Conservation (phyloP, 2,329 filamentous ascomycete genomes). For the Penicillium digitatum region DNA sequence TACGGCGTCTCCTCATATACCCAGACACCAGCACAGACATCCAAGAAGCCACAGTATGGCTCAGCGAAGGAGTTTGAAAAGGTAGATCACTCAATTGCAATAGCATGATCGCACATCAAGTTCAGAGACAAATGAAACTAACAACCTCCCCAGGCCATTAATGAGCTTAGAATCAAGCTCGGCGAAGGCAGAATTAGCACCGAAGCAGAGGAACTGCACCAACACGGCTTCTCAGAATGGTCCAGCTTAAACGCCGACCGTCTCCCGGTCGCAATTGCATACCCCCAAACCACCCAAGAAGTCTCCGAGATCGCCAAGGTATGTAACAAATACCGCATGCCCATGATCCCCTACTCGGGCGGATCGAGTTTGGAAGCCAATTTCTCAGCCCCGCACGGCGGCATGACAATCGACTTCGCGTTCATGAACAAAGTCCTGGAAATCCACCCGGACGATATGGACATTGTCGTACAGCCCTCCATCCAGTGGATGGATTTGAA, state of each 20-base stretch:
- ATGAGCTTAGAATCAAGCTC: slow-evolving; percentile 50
- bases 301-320: slow-evolving; percentile 63
- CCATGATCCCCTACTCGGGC: slow-evolving; percentile 82
- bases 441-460: slow-evolving; percentile 83
- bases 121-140: neutral
- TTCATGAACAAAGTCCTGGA: slow-evolving; percentile 79
- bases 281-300: slow-evolving; percentile 61
- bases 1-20: slow-evolving; percentile 50
- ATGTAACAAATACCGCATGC: slow-evolving; percentile 74
- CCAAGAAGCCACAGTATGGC: slow-evolving; percentile 36
- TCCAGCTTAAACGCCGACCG: slow-evolving; percentile 63
- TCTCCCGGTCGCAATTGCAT: slow-evolving; percentile 62
- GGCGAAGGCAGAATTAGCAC: slow-evolving; percentile 60
- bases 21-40: slow-evolving; percentile 17
- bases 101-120: neutral
- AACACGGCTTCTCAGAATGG: slow-evolving; percentile 68
- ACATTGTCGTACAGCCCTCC: slow-evolving; percentile 84
- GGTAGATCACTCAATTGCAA: slow-evolving; percentile 20
- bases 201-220: slow-evolving; percentile 60
- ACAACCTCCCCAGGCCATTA: slow-evolving; percentile 47
- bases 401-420: slow-evolving; percentile 83
- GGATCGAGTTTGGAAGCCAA: slow-evolving; percentile 86
- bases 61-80: slow-evolving; percentile 39
- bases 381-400: slow-evolving; percentile 80
- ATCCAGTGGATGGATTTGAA: slow-evolving; percentile 93